These are phyloP conservation scores for Phytophthora idaei DNA, from an alignment of 352 stramenopile species.

Conservation along the genomic window DNA sequence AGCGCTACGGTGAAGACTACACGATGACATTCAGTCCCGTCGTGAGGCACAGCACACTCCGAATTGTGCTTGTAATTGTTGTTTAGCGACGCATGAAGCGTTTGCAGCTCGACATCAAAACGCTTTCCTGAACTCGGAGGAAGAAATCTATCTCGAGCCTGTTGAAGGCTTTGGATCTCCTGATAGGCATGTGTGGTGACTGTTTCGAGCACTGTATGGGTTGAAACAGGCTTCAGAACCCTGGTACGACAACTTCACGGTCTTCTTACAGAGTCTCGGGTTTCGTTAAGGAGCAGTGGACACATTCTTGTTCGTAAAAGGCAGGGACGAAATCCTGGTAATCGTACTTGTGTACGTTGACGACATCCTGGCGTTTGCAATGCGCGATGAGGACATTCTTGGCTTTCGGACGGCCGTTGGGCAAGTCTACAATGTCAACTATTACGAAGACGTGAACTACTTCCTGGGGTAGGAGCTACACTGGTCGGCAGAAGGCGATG, in stretches of 20 bases:
- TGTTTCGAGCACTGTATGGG: constrained; percentile 35
- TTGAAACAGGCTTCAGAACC: constrained; percentile 33
- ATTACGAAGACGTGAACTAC: neutral
- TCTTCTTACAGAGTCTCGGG: too few relatives aligned
- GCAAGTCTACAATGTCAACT: neutral
- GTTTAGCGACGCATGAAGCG: constrained; percentile 7
- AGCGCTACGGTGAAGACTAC: constrained; percentile 35
- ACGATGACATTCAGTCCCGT: constrained; percentile 38
- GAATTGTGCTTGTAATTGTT: constrained; percentile 13
- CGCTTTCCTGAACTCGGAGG: constrained; percentile 22
- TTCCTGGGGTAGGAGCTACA: neutral
- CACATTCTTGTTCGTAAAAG: constrained; percentile 1
- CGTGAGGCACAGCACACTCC: constrained; percentile 5
- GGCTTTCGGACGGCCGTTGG: neutral
- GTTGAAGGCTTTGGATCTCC: neutral
- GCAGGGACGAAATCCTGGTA: neutral
- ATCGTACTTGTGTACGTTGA: neutral
- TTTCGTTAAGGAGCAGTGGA: too few relatives aligned
- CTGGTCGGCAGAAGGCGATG: neutral
- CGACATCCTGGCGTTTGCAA: neutral
- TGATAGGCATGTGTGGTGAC: constrained; percentile 21
- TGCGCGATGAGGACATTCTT: neutral
- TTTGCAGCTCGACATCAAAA: constrained; percentile 24
- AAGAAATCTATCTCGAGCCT: constrained; percentile 20
- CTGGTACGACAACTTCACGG: constrained; percentile 26